Base-by-base conservation (phyloP, 192 early-diverging fungal genomes). In the Blastocladiella britannica region DNA sequence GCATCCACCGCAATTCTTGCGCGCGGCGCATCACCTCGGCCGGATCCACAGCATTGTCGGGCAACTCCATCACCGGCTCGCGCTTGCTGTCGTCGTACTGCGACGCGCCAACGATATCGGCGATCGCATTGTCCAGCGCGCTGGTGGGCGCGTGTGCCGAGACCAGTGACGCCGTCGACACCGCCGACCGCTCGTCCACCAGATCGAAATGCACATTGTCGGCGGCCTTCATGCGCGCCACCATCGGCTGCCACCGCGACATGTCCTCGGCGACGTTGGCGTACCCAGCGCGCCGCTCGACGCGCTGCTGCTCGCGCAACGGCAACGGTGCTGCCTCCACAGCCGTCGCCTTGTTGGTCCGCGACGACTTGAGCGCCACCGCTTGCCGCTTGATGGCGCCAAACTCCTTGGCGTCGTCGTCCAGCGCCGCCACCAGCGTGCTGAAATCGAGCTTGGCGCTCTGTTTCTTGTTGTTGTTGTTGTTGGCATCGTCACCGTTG, bases 241-340 rank as follows among this genome's bases (percentile, higher is more conserved):
- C 82, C 3, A 87, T 70, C 20, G 81, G 66, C 47, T 83, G 70
- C 94, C 94, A 97, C 60, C 89, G 86, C 4, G 73, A 66, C 9
- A 97, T 67, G 9, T 83, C 80, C 58, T 86, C 84, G 55, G 87
- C 89, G 28, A 86, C 69, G 64, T 84, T 71, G n/a, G 77, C 69
- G 54, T 86, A 91, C 3, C 92, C 94, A 20, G 79, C 94, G 53
- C 81, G 62, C 30, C 94, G 84, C 59, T 89, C 83, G 56, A 89
- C 65, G 26, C 82, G 79, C 59, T 93, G 89, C 65, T 91, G 86
- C 47, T 87, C 67, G 31, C 87, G 77, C 58, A 79, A 76, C 24
- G 88, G 82, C 26, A 96, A 60, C 5, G 92, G 92, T 0, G 87
- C 89, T 15, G 76, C 61, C 6, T 89, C 72, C 4, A 0, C 68